A percentile compares a stretch with the other conserved stretches of the same genome.
phyloP scores from a whole-genome alignment of 306 rosid genomes.

The Gillenia trifoliata region DNA sequence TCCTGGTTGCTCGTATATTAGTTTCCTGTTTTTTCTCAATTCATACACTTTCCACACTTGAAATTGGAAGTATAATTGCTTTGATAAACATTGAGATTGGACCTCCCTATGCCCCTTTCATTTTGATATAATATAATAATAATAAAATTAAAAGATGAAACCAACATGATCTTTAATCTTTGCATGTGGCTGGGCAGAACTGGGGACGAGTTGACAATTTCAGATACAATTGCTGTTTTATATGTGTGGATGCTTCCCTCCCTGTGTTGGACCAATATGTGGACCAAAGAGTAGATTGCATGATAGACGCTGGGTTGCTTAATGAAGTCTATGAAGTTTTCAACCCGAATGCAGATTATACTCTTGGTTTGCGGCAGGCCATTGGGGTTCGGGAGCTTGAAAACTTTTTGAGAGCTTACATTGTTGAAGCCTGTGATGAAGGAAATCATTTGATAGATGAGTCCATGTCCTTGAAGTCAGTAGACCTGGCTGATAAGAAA shows the following conservation, averaged over 20 bases:
- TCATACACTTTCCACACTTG: neutral
- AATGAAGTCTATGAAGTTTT: constrained; percentile 74
- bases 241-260: constrained; percentile 73
- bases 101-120: neutral
- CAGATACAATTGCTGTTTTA: constrained; percentile 75
- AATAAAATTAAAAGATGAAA: neutral
- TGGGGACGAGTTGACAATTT: constrained; percentile 84
- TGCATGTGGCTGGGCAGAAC: constrained; percentile 87
- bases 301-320: constrained; percentile 78
- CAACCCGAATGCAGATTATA: constrained; percentile 56
- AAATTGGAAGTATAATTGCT: neutral
- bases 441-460: constrained; percentile 26
- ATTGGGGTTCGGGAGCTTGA: constrained; percentile 90
- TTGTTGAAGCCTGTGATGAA: constrained; percentile 14
- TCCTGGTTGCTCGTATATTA: neutral
- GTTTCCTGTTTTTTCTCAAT: neutral
- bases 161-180: neutral
- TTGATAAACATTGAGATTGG: neutral
- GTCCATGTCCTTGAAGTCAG: constrained; percentile 6
- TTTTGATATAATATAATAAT: neutral
- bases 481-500: constrained; percentile 31
- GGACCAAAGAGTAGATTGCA: constrained; percentile 75
- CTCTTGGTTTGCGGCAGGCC: constrained; percentile 78
- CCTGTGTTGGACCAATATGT: constrained; percentile 75
- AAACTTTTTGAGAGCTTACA: constrained; percentile 36